Percentiles rank a stretch among this genome's conserved stretches.
phyloP scores from a whole-genome alignment of 225 moss, liverwort and hornwort species.

The Polytrichum commune region DNA sequence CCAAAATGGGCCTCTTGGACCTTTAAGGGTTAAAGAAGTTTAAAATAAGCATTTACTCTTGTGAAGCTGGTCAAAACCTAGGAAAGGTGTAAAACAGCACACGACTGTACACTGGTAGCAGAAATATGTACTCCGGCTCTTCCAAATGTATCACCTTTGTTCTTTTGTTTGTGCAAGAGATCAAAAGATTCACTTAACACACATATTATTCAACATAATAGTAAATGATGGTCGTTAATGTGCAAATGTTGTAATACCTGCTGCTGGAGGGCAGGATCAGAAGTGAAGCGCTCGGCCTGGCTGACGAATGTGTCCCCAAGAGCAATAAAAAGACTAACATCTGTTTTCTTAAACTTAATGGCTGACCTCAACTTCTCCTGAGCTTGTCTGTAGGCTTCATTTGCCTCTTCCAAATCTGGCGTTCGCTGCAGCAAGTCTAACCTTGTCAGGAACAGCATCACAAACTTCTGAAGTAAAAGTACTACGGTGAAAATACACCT shows the following conservation, averaged over 20 bases:
- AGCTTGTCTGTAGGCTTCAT: conserved; percentile 40
- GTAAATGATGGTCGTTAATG: too few relatives aligned
- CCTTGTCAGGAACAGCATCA: too few relatives aligned
- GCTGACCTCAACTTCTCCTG: conserved; percentile 73
- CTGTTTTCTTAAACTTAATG: conserved; percentile 60
- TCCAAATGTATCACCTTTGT: too few relatives aligned
- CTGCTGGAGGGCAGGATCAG: conserved; percentile 29
- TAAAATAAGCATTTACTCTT: neutral
- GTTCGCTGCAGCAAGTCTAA: conserved; percentile 44
- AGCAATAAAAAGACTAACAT: conserved; percentile 58
- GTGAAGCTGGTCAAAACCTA: neutral
- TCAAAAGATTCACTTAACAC: too few relatives aligned
- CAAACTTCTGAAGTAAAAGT: too few relatives aligned
- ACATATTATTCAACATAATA: too few relatives aligned
- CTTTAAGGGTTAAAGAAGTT: neutral
- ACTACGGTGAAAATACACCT: too few relatives aligned
- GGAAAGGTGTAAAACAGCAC: too few relatives aligned
- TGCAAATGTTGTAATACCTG: conserved; percentile 26
- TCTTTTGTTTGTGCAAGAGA: too few relatives aligned
- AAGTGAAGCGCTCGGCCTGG: conserved; percentile 49
- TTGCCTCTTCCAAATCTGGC: conserved; percentile 62
- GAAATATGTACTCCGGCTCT: too few relatives aligned
- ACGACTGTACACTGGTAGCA: too few relatives aligned
- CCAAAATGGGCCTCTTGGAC: too few relatives aligned
- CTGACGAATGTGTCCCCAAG: conserved; percentile 70